These are phyloP conservation scores for Populus ilicifolia DNA, from an alignment of 345 rosid genomes.

Conservation along the genomic window DNA sequence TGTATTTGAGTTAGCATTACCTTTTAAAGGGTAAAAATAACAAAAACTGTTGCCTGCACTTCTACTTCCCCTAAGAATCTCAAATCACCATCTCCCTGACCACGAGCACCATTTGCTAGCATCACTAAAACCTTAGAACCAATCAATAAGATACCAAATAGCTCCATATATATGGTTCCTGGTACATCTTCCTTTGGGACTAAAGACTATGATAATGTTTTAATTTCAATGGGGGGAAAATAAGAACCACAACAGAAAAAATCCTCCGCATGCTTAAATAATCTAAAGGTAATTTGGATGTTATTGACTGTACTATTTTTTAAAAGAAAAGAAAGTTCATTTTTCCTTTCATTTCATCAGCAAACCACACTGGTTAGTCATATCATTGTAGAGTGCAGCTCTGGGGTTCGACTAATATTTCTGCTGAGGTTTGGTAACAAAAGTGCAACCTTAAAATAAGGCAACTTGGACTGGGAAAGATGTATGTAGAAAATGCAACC, in stretches of 20 bases:
- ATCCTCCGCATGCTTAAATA: background rate
- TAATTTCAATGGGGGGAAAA: background rate
- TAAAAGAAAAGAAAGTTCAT: too few relatives aligned
- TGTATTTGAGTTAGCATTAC: background rate
- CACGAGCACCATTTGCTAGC: background rate
- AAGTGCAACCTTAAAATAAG: background rate
- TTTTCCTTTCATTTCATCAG: background rate
- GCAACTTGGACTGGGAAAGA: background rate
- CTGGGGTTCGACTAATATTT: background rate
- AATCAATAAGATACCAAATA: background rate
- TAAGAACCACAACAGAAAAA: background rate
- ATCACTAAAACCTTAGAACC: background rate
- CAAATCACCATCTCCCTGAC: constrained; percentile 4
- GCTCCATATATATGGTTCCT: background rate
- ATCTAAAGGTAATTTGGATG: background rate
- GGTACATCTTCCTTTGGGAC: background rate
- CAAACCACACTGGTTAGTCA: background rate
- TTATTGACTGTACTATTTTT: background rate
- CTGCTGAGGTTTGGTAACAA: background rate
- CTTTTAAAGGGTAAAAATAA: background rate
- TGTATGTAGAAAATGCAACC: background rate
- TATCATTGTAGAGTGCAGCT: background rate
- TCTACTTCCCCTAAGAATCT: background rate
- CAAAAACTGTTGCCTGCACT: background rate
- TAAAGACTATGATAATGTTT: background rate